phyloP scores from a whole-genome alignment of 2,329 filamentous ascomycete genomes.

The Pestalotiopsis sp. region DNA sequence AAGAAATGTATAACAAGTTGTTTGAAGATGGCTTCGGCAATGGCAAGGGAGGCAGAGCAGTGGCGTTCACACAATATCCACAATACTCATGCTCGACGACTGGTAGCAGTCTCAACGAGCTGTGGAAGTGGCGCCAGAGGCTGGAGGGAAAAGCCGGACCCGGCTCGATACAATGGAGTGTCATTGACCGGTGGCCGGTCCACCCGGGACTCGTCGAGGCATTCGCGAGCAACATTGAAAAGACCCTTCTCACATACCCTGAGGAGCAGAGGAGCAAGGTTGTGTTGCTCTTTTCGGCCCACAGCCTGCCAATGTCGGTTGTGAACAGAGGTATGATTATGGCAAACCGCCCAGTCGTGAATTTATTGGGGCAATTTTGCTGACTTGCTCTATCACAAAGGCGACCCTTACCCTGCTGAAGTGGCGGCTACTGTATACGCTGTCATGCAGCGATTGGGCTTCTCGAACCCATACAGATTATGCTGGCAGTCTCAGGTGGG shows the following conservation, averaged over 20 bases:
- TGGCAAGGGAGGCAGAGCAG: slow-evolving; percentile 87
- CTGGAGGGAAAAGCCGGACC: slow-evolving; percentile 75
- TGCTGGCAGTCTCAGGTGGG: slow-evolving; percentile 99
- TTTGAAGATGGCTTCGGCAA: slow-evolving; percentile 88
- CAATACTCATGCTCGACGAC: slow-evolving; percentile 99
- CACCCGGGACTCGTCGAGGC: slow-evolving; percentile 89
- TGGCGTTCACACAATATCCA: slow-evolving; percentile 97
- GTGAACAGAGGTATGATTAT: slow-evolving; percentile 76
- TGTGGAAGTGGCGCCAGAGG: slow-evolving; percentile 95
- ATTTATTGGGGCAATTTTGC: slow-evolving; percentile 3
- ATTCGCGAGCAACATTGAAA: slow-evolving; percentile 90
- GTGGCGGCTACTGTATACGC: slow-evolving; percentile 95
- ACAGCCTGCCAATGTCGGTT: slow-evolving; percentile 95
- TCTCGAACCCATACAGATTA: slow-evolving; percentile 88
- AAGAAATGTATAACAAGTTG: slow-evolving; percentile 85
- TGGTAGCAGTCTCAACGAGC: slow-evolving; percentile 91
- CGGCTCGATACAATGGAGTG: slow-evolving; percentile 89
- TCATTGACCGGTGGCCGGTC: slow-evolving; percentile 97
- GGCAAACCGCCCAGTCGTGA: neutral
- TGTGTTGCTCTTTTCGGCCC: slow-evolving; percentile 89
- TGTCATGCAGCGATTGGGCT: slow-evolving; percentile 89
- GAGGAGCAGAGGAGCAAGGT: slow-evolving; percentile 78
- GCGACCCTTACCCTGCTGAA: slow-evolving; percentile 93
- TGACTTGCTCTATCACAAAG: slow-evolving; percentile 42
- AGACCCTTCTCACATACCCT: slow-evolving; percentile 81